Evolutionary conservation across 192 early-diverging fungal genomes (phyloP).

Genomic region (Entomortierella lignicola): DNA sequence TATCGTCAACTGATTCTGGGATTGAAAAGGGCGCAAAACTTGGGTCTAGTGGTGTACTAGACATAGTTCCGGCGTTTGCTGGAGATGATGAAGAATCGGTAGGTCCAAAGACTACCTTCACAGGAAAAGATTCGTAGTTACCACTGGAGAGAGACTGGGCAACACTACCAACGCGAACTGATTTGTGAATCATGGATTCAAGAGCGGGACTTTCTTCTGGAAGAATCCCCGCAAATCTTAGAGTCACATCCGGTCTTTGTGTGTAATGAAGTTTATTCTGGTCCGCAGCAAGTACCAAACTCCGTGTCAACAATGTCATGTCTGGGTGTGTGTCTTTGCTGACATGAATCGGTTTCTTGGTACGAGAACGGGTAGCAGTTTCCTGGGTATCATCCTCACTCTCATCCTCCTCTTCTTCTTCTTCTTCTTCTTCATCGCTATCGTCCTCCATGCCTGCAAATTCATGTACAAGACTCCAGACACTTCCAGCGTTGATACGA

Average conservation of each 20-base stretch:
- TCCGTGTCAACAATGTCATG: slow-evolving; percentile 32
- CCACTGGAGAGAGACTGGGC: slow-evolving; percentile 21
- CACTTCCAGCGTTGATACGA: slow-evolving; percentile 62
- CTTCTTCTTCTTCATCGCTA: slow-evolving; percentile 43
- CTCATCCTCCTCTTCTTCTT: slow-evolving; percentile 31
- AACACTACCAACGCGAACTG: slow-evolving; percentile 18
- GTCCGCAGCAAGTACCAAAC: slow-evolving; percentile 44
- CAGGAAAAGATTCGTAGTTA: slow-evolving; percentile 11
- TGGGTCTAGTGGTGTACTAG: slow-evolving; percentile 15
- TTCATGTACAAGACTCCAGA: slow-evolving; percentile 59
- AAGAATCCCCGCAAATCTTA: slow-evolving; percentile 37
- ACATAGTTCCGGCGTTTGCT: background rate
- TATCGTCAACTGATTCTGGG: slow-evolving; percentile 31
- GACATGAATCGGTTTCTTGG: slow-evolving; percentile 25
- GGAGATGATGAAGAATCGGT: background rate
- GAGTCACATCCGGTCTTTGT: slow-evolving; percentile 20
- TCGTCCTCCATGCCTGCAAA: slow-evolving; percentile 58
- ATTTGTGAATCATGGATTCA: slow-evolving; percentile 40
- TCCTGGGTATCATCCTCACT: slow-evolving; percentile 8
- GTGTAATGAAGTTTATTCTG: slow-evolving; percentile 42
- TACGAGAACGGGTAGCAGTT: background rate
- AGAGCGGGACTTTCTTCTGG: slow-evolving; percentile 30
- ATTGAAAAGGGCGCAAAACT: slow-evolving; percentile 25
- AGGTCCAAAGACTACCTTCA: slow-evolving; percentile 21
- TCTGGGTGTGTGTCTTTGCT: slow-evolving; percentile 49